phyloP scores from a whole-genome alignment of 305 asterid genomes.

The Plantago rigida region DNA sequence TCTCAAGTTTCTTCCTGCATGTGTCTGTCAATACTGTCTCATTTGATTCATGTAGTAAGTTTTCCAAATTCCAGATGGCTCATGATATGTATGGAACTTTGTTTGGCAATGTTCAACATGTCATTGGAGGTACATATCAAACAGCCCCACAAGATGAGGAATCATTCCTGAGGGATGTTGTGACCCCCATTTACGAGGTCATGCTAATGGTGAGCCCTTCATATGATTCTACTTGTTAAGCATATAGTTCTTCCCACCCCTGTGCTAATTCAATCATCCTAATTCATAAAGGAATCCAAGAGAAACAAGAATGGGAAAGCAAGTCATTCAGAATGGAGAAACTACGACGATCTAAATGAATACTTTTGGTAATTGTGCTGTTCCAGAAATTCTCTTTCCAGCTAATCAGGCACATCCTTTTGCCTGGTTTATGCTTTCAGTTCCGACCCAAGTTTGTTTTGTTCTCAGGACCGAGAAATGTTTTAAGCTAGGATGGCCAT shows the following conservation, averaged over 20 bases:
- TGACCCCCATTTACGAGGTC: slow-evolving; percentile 84
- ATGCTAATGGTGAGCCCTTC: slow-evolving; percentile 50
- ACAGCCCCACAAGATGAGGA: slow-evolving; percentile 56
- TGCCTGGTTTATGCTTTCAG: slow-evolving; percentile 19
- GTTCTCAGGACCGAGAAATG: slow-evolving; percentile 65
- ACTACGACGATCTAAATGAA: slow-evolving; percentile 91
- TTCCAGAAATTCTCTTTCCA: slow-evolving; percentile 13
- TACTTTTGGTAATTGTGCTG: slow-evolving; percentile 70
- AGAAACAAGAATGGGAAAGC: slow-evolving; percentile 80
- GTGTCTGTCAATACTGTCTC: slow-evolving; percentile 1
- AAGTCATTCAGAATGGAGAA: slow-evolving; percentile 98
- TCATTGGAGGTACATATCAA: slow-evolving; percentile 57
- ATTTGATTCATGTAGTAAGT: slow-evolving; percentile 18
- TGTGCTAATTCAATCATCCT: slow-evolving; percentile 31
- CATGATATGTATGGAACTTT: slow-evolving; percentile 60
- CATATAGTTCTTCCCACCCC: slow-evolving; percentile 10
- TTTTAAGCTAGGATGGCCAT: slow-evolving; percentile 85
- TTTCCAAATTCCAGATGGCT: slow-evolving; percentile 62
- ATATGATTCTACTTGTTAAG: slow-evolving; percentile 14
- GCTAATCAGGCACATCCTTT: slow-evolving; percentile 1
- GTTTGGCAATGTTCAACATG: slow-evolving; percentile 55
- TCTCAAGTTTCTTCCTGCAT: slow-evolving; percentile 10
- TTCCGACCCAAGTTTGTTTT: slow-evolving; percentile 23
- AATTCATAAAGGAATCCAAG: slow-evolving; percentile 72
- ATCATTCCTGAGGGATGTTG: slow-evolving; percentile 68